phyloP scores from a whole-genome alignment of 495 filamentous ascomycete species.

The Acidomyces sp. region DNA sequence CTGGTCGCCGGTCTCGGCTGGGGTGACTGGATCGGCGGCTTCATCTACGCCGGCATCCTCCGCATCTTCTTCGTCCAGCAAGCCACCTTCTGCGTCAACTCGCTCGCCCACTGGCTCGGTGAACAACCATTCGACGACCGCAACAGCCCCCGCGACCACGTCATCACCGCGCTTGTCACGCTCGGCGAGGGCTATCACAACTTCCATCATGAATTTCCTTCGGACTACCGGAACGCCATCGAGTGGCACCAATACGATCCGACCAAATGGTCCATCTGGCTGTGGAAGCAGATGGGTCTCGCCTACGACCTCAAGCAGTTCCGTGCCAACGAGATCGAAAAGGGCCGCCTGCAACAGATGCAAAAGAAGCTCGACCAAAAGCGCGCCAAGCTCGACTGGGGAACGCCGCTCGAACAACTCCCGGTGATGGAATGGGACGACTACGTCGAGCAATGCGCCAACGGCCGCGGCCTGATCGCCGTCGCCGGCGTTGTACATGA shows the following conservation, averaged over 20 bases:
- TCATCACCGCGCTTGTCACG: conserved; percentile 88
- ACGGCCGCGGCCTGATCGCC: conserved; percentile 74
- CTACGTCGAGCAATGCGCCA: conserved; percentile 76
- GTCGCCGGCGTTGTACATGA: conserved; percentile 95
- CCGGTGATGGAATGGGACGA: conserved; percentile 96
- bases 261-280: conserved; percentile 95
- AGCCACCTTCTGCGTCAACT: conserved; percentile 99
- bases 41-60: conserved; percentile 89
- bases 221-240: conserved; percentile 97
- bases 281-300: conserved; percentile 84
- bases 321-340: conserved; percentile 96
- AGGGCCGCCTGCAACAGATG: conserved; percentile 88
- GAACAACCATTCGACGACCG: conserved; percentile 99
- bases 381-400: conserved; percentile 86
- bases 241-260: conserved; percentile 98
- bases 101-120: conserved; percentile 94
- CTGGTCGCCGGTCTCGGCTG: conserved; percentile 75
- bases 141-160: conserved; percentile 93
- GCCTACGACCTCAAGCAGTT: conserved; percentile 96
- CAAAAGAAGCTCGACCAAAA: conserved; percentile 99
- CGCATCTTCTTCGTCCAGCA: conserved; percentile 98
- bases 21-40: conserved; percentile 83
- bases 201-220: conserved; percentile 99
- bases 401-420: conserved; percentile 80
- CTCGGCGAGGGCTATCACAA: conserved; percentile 98